Evolutionary conservation across 192 early-diverging fungal genomes (phyloP).

Genomic region (Funneliformis geosporum): DNA sequence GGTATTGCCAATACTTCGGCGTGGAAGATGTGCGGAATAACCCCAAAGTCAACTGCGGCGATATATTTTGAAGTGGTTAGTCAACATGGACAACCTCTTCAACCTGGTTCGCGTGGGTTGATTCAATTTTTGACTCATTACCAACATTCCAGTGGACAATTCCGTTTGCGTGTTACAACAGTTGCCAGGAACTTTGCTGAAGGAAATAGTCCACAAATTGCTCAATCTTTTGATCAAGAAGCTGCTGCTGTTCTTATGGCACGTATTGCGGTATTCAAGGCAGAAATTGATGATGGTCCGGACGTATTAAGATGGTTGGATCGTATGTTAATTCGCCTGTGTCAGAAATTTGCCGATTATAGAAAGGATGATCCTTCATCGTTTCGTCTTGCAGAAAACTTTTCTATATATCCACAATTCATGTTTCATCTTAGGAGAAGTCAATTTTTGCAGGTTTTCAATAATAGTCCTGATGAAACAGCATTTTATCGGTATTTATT

Average conservation of each 20-base stretch:
- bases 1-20: constrained; percentile 94
- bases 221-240: constrained; percentile 95
- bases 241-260: constrained; percentile 97
- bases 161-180: constrained; percentile 91
- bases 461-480: constrained; percentile 98
- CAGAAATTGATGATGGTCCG: constrained; percentile 94
- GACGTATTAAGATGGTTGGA: constrained; percentile 98
- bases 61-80: constrained; percentile 97
- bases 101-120: constrained; percentile 81
- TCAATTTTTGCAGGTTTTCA: constrained; percentile 99
- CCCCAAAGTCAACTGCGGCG: constrained; percentile 79
- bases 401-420: constrained; percentile 99
- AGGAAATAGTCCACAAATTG: constrained; percentile 80
- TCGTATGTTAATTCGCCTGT: constrained; percentile 97
- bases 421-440: constrained; percentile 98
- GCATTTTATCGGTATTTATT: constrained; percentile 75
- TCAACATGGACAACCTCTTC: constrained; percentile 78
- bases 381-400: constrained; percentile 89
- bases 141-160: constrained; percentile 90
- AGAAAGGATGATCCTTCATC: constrained; percentile 91
- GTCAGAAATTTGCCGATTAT: constrained; percentile 96
- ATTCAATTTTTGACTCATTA: constrained; percentile 97
- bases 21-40: constrained; percentile 93
- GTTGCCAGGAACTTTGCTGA: constrained; percentile 87
- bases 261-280: constrained; percentile 94